phyloP scores from a whole-genome alignment of 1,284 basidiomycete species.

The Peniophora sp. region DNA sequence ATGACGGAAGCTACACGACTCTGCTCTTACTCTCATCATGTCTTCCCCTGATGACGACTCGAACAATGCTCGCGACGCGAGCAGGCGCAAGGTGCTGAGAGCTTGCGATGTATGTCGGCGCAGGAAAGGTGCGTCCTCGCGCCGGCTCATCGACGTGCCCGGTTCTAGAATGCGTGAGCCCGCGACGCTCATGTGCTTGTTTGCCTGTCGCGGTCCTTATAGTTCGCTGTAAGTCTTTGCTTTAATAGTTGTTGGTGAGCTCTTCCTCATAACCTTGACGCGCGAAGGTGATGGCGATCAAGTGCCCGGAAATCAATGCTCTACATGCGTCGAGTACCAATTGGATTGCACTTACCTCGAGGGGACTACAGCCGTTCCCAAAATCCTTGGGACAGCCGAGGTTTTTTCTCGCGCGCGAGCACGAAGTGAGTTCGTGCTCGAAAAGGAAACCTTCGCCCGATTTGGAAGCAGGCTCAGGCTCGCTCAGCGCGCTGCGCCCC shows the following conservation, averaged over 20 bases:
- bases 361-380: too few relatives aligned
- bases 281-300: conserved; percentile 48
- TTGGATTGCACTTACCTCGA: conserved; percentile 75
- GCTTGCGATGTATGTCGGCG: conserved; percentile 71
- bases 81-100: conserved; percentile 65
- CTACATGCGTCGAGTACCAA: conserved; percentile 70
- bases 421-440: too few relatives aligned
- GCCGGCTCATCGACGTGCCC: too few relatives aligned
- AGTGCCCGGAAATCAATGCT: conserved; percentile 64
- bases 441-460: too few relatives aligned
- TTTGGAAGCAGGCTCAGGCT: too few relatives aligned
- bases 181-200: neutral
- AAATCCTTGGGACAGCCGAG: too few relatives aligned
- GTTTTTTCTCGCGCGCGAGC: too few relatives aligned
- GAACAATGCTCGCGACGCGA: conserved; percentile 29
- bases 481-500: too few relatives aligned
- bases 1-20: neutral
- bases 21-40: conserved; percentile 19
- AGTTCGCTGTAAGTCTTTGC: conserved; percentile 46
- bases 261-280: neutral
- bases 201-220: conserved; percentile 1
- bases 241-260: neutral
- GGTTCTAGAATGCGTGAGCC: too few relatives aligned
- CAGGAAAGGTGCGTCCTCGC: conserved; percentile 55
- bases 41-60: conserved; percentile 41